Base-by-base conservation (phyloP, 2,329 filamentous ascomycete species). In the Metarhizium album region DNA sequence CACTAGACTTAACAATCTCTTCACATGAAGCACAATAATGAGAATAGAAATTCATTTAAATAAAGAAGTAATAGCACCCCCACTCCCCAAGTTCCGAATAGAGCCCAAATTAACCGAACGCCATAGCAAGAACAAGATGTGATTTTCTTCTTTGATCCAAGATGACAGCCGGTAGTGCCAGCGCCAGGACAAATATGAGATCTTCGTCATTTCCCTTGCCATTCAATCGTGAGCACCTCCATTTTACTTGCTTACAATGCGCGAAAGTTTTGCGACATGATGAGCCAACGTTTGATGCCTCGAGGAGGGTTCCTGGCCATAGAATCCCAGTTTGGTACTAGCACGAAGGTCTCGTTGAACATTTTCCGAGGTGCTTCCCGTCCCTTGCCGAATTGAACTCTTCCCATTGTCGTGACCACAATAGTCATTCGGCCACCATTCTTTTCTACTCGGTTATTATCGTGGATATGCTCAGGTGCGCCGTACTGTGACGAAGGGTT, bases 291-390 rank as follows among this genome's bases (percentile, higher is more conserved):
- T 61, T 75, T 78, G 49, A 74, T 60, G 1, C 74, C 74, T 53
- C 75, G 74, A 2, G 74, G 66, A 35, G 78, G 74, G 55, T 79
- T 80, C 50, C 70, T 69, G 4, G 69, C 71, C 57, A 76, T 71
- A 0, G 74, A 68, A 56, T 83, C 78, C 78, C 81, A 77, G 67
- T 88, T 87, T 7, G 90, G 88, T 37, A 91, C 86, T 50, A 95
- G 72, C 23, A 94, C 78, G 63, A 95, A 84, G 1, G 78, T 84
- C 66, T 95, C 90, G 60, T 82, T 85, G 65, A 95, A 95, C 35
- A 80, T 81, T 57, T 81, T 80, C 64, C 80, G 76, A 14, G 77
- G 77, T 14, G 79, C 78, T 29, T 83, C 79, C 57, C 75, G 75
- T 52, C 74, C 76, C 53, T 80, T 78, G 46, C 83, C 83, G 61